Evolutionary conservation across 1,284 basidiomycete species (phyloP).

Genomic region (Tremellales sp.): DNA sequence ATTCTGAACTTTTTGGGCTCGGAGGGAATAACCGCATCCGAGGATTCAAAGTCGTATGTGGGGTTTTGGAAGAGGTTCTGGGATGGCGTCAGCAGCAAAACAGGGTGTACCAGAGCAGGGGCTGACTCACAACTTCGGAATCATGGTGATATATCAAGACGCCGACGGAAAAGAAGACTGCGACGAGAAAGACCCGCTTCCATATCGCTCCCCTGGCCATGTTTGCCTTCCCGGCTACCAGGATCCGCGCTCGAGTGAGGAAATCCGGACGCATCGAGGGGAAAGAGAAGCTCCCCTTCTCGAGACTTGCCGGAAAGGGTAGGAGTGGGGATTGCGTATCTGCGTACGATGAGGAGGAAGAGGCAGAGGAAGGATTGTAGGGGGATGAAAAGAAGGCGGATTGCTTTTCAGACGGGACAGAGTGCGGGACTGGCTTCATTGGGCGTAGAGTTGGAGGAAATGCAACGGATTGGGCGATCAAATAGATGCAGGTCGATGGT

Average conservation of each 20-base stretch:
- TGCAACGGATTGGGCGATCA: too few relatives aligned
- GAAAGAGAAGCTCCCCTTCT: slow-evolving; percentile 6
- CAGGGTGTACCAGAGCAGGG: background rate
- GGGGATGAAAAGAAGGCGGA: slow-evolving; percentile 15
- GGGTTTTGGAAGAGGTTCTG: background rate
- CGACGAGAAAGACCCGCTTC: background rate
- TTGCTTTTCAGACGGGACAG: background rate
- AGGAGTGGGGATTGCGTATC: slow-evolving; percentile 5
- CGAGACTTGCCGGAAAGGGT: slow-evolving; percentile 8
- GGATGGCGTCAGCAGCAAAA: background rate
- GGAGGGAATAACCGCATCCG: too few relatives aligned
- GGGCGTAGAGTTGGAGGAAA: too few relatives aligned
- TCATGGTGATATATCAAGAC: background rate
- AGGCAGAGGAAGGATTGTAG: slow-evolving; percentile 12
- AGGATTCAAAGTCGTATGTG: background rate
- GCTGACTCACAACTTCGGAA: background rate
- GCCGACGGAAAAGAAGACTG: background rate
- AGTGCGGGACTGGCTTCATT: too few relatives aligned
- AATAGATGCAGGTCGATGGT: too few relatives aligned
- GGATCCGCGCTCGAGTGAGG: slow-evolving; percentile 3
- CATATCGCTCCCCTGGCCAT: slow-evolving; percentile 1
- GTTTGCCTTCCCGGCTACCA: slow-evolving; percentile 4
- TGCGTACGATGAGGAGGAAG: slow-evolving; percentile 8
- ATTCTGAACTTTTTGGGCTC: background rate
- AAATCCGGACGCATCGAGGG: slow-evolving; percentile 4